Conservation (phyloP, 2,329 filamentous ascomycete genomes). For the Madurella fahalii region DNA sequence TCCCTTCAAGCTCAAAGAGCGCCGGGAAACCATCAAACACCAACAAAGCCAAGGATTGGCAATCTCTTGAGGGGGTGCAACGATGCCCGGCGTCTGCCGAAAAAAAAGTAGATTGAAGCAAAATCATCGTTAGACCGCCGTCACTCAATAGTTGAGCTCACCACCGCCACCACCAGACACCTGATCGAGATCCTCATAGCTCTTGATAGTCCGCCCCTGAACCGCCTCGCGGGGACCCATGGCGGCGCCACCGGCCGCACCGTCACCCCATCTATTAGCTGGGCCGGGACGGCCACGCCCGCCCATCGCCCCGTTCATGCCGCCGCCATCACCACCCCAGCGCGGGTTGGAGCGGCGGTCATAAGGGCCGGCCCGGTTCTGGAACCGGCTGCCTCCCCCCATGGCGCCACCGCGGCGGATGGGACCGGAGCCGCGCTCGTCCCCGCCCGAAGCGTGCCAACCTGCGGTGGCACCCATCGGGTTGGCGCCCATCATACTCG, state of each 20-base stretch:
- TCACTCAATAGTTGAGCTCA: slow-evolving; percentile 77
- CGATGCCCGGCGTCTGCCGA: too few species aligned
- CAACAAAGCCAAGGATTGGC: too few species aligned
- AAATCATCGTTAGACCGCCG: neutral
- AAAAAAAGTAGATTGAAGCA: too few species aligned
- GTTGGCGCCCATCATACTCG: slow-evolving; percentile 48
- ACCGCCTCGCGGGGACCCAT: slow-evolving; percentile 88
- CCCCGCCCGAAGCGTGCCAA: slow-evolving; percentile 51
- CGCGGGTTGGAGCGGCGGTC: slow-evolving; percentile 61
- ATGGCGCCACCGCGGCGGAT: slow-evolving; percentile 61
- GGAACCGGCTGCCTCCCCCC: slow-evolving; percentile 47
- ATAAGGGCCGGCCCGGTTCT: slow-evolving; percentile 67
- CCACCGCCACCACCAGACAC: slow-evolving; percentile 68
- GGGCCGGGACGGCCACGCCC: slow-evolving; percentile 47
- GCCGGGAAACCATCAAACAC: too few species aligned
- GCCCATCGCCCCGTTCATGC: slow-evolving; percentile 39
- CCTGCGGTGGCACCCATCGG: slow-evolving; percentile 40
- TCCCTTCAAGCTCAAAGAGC: too few species aligned
- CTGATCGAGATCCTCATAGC: slow-evolving; percentile 95
- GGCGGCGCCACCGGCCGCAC: slow-evolving; percentile 66
- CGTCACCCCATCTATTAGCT: slow-evolving; percentile 64
- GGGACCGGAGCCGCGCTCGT: slow-evolving; percentile 52
- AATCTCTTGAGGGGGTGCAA: too few species aligned
- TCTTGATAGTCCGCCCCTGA: slow-evolving; percentile 88
- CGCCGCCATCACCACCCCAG: slow-evolving; percentile 42